These are phyloP conservation scores for Termitomyces sp. DNA, from an alignment of 768 basidiomycete species.

Conservation along the genomic window DNA sequence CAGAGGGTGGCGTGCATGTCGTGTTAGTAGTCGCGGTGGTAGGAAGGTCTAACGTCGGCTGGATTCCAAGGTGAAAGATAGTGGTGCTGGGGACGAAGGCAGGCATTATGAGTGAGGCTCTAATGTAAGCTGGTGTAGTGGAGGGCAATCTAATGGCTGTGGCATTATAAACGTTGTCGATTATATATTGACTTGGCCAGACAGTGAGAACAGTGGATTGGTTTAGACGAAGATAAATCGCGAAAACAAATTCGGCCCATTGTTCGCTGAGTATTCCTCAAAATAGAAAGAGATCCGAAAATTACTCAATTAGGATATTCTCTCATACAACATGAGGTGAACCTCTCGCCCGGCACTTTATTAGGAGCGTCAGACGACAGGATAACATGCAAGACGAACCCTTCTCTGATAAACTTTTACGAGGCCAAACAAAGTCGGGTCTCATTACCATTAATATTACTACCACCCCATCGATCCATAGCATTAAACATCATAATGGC, in stretches of 20 bases:
- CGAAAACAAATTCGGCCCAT: not conserved
- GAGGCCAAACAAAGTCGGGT: no score
- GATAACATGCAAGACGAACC: no score
- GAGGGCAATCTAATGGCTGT: not conserved
- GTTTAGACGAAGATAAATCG: not conserved
- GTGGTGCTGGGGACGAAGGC: slow-evolving; percentile 7
- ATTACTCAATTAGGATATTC: not conserved
- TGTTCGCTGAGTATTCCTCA: not conserved
- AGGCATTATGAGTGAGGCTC: slow-evolving; percentile 11
- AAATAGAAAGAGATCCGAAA: not conserved
- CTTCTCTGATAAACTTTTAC: no score
- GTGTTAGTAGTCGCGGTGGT: slow-evolving; percentile 17
- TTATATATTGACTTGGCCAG: not conserved
- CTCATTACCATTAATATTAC: not conserved
- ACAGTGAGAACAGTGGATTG: slow-evolving; percentile 1
- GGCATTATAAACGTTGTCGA: not conserved
- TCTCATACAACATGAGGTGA: no score
- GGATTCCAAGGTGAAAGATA: slow-evolving; percentile 13
- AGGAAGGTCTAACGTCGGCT: slow-evolving; percentile 9
- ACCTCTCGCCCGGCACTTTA: no score
- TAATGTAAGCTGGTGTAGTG: not conserved
- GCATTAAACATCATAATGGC: no score
- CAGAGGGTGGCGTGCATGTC: slow-evolving; percentile 15
- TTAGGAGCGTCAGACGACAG: no score
- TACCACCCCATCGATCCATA: not conserved